Conservation (phyloP, 306 rosid species). For the Morella rubra region DNA sequence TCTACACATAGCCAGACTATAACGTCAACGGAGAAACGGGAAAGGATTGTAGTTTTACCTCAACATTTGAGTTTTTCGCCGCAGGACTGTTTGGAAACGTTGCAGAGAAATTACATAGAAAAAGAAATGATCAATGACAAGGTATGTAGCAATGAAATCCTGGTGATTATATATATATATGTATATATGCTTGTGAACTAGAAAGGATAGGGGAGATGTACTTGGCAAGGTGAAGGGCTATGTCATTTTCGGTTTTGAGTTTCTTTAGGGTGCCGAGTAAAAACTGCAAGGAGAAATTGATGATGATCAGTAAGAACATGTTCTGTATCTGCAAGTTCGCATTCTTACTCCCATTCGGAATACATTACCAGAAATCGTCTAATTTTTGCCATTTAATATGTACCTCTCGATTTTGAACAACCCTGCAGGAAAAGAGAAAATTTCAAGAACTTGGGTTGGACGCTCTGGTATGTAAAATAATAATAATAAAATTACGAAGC, state of each 20-base stretch:
- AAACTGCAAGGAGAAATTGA: slow-evolving; percentile 32
- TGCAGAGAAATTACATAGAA: neutral
- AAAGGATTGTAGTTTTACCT: neutral
- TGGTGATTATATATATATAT: neutral
- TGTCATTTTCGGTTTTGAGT: slow-evolving; percentile 44
- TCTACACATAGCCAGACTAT: no score
- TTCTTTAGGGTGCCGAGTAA: slow-evolving; percentile 40
- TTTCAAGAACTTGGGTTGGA: neutral
- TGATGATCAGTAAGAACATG: neutral
- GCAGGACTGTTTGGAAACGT: neutral
- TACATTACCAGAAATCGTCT: neutral
- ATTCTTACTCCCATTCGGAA: neutral
- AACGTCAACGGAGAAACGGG: neutral
- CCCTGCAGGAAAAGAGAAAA: slow-evolving; percentile 43
- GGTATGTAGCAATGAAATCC: neutral
- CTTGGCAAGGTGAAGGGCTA: slow-evolving; percentile 50
- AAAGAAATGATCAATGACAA: neutral
- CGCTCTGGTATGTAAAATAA: neutral
- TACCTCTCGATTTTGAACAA: slow-evolving; percentile 76
- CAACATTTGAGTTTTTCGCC: neutral
- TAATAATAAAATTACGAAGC: neutral
- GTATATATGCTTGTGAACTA: no score
- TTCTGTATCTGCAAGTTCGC: neutral
- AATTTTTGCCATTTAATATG: neutral
- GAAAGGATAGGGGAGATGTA: slow-evolving; percentile 12